These are phyloP conservation scores for Colletotrichum tabaci DNA, from an alignment of 2,329 filamentous ascomycete genomes.

Conservation along the genomic window DNA sequence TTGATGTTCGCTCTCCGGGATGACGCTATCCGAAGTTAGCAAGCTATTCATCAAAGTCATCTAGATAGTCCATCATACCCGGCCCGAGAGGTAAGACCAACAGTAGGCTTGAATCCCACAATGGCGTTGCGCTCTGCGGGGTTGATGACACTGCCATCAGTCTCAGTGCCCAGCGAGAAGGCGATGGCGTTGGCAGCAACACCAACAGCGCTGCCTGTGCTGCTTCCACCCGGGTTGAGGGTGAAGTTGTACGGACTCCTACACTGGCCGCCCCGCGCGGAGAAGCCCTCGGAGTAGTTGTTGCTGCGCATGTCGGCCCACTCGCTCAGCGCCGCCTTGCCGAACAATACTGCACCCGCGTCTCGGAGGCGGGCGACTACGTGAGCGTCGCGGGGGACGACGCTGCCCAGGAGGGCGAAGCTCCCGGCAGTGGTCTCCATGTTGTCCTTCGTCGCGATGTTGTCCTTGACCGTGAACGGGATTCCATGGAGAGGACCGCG, in stretches of 20 bases:
- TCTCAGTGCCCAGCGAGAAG: constrained; percentile 81
- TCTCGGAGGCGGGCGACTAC: constrained; percentile 74
- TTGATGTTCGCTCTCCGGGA: constrained; percentile 78
- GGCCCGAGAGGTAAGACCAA: constrained; percentile 77
- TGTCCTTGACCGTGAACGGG: constrained; percentile 83
- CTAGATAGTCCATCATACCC: constrained; percentile 49
- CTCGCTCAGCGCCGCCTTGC: constrained; percentile 79
- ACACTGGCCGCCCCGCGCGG: constrained; percentile 74
- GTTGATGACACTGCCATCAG: constrained; percentile 80
- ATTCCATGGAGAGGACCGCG: constrained; percentile 82
- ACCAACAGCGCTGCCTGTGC: constrained; percentile 75
- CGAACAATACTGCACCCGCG: constrained; percentile 78
- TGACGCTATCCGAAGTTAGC: constrained; percentile 54
- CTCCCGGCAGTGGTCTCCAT: constrained; percentile 83
- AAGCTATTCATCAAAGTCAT: too few species aligned
- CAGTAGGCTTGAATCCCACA: constrained; percentile 83
- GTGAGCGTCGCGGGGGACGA: constrained; percentile 77
- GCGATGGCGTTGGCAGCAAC: constrained; percentile 75
- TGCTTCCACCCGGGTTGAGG: constrained; percentile 77
- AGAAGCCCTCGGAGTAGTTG: constrained; percentile 79
- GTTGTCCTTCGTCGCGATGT: constrained; percentile 77
- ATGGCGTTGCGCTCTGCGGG: constrained; percentile 79
- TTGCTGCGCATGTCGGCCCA: constrained; percentile 82
- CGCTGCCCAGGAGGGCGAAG: constrained; percentile 75
- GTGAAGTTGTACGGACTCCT: constrained; percentile 79